A percentile compares a stretch with the other conserved stretches of the same genome.
These are phyloP conservation scores for Rhizopus sp. DNA, from an alignment of 371 early-diverging fungal species.

Conservation along the genomic window DNA sequence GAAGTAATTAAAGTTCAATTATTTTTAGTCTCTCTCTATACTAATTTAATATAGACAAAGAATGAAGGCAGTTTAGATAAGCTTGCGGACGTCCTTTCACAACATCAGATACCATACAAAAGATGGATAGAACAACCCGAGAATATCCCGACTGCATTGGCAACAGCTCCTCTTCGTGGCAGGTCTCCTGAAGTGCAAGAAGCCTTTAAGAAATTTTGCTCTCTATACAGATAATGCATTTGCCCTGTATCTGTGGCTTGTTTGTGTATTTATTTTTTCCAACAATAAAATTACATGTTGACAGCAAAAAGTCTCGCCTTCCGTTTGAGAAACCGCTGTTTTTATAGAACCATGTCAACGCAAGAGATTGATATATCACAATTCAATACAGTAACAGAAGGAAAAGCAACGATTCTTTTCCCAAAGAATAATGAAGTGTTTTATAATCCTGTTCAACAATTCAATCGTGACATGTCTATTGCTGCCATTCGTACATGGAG, in stretches of 20 bases:
- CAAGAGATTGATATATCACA: conserved; percentile 42
- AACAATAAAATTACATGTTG: conserved; percentile 1
- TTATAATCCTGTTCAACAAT: conserved; percentile 99
- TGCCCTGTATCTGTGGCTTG: not conserved
- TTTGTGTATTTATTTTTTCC: not conserved
- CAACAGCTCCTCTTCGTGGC: conserved; percentile 71
- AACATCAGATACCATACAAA: conserved; percentile 59
- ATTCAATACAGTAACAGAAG: conserved; percentile 74
- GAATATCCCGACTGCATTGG: conserved; percentile 80
- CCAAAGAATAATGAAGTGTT: conserved; percentile 94
- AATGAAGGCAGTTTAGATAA: conserved; percentile 66
- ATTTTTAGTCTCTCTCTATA: not conserved
- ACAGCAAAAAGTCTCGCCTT: conserved; percentile 3
- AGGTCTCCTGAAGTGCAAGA: conserved; percentile 59
- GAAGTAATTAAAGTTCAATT: conserved; percentile 10
- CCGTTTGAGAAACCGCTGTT: not conserved
- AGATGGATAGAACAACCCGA: conserved; percentile 89
- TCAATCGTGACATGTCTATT: conserved; percentile 96
- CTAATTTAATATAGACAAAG: conserved; percentile 56
- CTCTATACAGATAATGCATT: conserved; percentile 38
- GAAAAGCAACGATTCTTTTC: conserved; percentile 88
- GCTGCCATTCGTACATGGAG: conserved; percentile 92
- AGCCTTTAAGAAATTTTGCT: conserved; percentile 64
- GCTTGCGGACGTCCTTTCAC: conserved; percentile 57
- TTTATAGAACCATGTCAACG: conserved; percentile 15